phyloP scores from a whole-genome alignment of 495 filamentous ascomycete species.

The Neurospora sp. region DNA sequence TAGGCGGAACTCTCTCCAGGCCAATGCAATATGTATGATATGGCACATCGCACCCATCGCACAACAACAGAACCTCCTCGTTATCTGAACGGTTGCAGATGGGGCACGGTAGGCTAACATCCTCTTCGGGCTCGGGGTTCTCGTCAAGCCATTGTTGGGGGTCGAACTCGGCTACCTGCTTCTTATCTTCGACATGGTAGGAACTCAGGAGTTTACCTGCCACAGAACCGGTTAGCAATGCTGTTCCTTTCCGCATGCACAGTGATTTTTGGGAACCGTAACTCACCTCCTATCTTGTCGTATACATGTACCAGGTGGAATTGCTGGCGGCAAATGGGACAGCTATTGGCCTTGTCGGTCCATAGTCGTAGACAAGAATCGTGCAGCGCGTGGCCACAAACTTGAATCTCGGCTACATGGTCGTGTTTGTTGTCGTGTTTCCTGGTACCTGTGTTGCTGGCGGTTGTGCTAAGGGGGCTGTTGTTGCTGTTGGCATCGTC shows the following conservation, averaged over 20 bases:
- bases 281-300: constrained; percentile 65
- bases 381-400: constrained; percentile 85
- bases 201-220: constrained; percentile 66
- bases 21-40: constrained; percentile 83
- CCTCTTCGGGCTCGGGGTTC: constrained; percentile 56
- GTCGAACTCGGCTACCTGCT: constrained; percentile 83
- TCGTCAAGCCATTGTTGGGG: constrained; percentile 66
- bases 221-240: constrained; percentile 16
- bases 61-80: constrained; percentile 72
- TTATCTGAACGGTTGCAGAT: constrained; percentile 66
- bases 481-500: constrained; percentile 7
- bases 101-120: constrained; percentile 59
- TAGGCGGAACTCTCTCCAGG: constrained; percentile 60
- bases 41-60: constrained; percentile 74
- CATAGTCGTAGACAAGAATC: constrained; percentile 85
- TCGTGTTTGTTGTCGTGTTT: constrained; percentile 28
- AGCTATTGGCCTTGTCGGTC: constrained; percentile 94
- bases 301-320: constrained; percentile 86
- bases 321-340: constrained; percentile 84
- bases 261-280: neutral
- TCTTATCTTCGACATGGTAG: constrained; percentile 78
- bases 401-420: constrained; percentile 39
- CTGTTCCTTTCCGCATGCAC: neutral
- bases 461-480: constrained; percentile 24
- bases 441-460: constrained; percentile 33